Base-by-base conservation (phyloP, 306 rosid genomes). In the Prunus davidiana region DNA sequence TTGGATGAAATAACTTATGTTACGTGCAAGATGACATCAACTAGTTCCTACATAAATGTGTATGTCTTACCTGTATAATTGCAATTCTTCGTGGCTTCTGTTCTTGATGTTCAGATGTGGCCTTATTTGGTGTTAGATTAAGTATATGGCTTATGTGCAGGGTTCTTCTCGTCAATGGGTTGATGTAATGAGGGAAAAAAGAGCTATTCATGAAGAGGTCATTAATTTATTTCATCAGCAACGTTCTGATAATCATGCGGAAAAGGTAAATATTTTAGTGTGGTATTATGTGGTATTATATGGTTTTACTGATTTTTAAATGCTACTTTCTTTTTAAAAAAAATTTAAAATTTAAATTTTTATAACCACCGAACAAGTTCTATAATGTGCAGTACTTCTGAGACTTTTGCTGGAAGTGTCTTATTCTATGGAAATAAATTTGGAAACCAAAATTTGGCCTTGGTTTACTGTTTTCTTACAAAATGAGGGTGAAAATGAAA, bases 141-240 rank as follows among this genome's bases (percentile, higher is more conserved):
- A 62, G 41, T 62, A 8, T 70, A 43, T 58, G 78, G 77, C 78
- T 78, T 70, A 49, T 74, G 72, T 83, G 63, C 86, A 94, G 97
- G 95, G 96, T 49, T 78, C 94, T 82, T 78, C 93, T 73, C 69
- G 88, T 60, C 91, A 88, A 69, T 90, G 93, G 98, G 90, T 85
- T 71, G 97, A 92, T 83, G 95, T 94, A 80, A 94, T 94, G 98
- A 94, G 88, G 91, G 88, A 82, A 74, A 94, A 91, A 82, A 89
- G 98, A 94, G 97, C 87, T 34, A 67, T 92, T 83, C 97, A 94
- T 76, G 97, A 92, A 81, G 84, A 74, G 71, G 72, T 90, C 74
- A 94, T 94, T 80, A 87, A 85, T 69, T 72, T 86, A 83, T 87
- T 90, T 41, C 93, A 84, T 64, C 85, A 94, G 71, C 91, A 92